phyloP scores from a whole-genome alignment of 2,329 filamentous ascomycete genomes.

The Hyphodiscus sp. region DNA sequence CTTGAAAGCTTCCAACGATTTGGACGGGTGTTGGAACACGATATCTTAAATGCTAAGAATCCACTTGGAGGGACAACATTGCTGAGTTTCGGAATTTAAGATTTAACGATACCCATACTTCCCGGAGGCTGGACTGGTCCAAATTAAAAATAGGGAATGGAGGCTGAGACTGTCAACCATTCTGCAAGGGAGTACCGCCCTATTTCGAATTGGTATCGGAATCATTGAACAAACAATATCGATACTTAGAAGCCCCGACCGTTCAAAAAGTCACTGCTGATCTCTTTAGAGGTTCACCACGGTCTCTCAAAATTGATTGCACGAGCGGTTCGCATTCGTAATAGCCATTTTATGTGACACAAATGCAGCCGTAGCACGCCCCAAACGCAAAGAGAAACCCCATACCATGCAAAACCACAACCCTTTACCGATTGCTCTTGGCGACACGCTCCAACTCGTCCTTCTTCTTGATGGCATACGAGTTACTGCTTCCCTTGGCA shows the following conservation, averaged over 20 bases:
- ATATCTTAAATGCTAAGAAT: no score
- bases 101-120: no score
- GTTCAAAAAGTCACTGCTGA: neutral
- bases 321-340: constrained; percentile 2
- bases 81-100: no score
- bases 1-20: no score
- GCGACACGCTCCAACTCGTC: constrained; percentile 99
- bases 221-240: no score
- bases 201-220: neutral
- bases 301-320: neutral
- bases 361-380: constrained; percentile 28
- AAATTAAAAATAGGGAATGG: no score
- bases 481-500: constrained; percentile 99
- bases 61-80: no score
- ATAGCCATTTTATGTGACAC: constrained; percentile 26
- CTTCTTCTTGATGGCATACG: constrained; percentile 99
- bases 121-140: no score
- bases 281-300: neutral
- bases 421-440: constrained; percentile 98
- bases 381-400: constrained; percentile 29
- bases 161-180: no score
- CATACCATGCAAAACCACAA: constrained; percentile 25
- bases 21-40: no score
- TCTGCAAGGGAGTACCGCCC: neutral
- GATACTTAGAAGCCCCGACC: no score